phyloP scores from a whole-genome alignment of 805 yeast species.

The Candida railenensis region DNA sequence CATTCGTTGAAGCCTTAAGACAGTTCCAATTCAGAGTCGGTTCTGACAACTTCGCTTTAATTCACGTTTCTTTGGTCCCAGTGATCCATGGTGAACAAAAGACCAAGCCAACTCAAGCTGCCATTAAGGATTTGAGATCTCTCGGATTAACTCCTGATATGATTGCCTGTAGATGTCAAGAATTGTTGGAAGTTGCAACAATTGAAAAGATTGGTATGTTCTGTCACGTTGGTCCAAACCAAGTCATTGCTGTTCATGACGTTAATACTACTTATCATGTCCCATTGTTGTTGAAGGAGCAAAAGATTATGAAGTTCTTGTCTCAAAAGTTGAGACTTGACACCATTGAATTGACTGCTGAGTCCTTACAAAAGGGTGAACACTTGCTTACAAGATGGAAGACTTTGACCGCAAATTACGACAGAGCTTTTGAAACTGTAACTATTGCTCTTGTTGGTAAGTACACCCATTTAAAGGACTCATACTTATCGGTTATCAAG shows the following conservation, averaged over 20 bases:
- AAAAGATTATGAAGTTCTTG: conserved; percentile 75
- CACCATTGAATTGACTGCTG: conserved; percentile 35
- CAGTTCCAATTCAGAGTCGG: conserved; percentile 99
- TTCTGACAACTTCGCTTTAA: conserved; percentile 85
- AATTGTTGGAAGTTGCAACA: conserved; percentile 77
- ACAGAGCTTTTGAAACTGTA: conserved; percentile 80
- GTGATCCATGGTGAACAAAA: conserved; percentile 98
- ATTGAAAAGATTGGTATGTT: conserved; percentile 97
- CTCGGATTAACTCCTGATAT: conserved; percentile 93
- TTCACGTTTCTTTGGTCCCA: conserved; percentile 96
- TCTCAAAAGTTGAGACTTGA: conserved; percentile 63
- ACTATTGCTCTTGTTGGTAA: conserved; percentile 97
- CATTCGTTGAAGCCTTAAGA: conserved; percentile 97
- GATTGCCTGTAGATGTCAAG: conserved; percentile 96
- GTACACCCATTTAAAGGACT: conserved; percentile 92
- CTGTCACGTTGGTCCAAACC: conserved; percentile 98
- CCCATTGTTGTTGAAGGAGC: conserved; percentile 86
- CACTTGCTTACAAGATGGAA: conserved; percentile 76
- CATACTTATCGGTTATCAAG: conserved; percentile 91
- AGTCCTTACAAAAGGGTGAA: conserved; percentile 64
- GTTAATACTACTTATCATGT: conserved; percentile 97
- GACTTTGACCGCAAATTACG: conserved; percentile 73
- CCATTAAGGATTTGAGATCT: conserved; percentile 93
- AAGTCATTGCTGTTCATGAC: conserved; percentile 95
- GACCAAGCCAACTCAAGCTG: conserved; percentile 99